Percentiles rank a stretch among this genome's conserved stretches.
Conservation (phyloP, 2,329 filamentous ascomycete genomes). For the Monilinia polystroma region DNA sequence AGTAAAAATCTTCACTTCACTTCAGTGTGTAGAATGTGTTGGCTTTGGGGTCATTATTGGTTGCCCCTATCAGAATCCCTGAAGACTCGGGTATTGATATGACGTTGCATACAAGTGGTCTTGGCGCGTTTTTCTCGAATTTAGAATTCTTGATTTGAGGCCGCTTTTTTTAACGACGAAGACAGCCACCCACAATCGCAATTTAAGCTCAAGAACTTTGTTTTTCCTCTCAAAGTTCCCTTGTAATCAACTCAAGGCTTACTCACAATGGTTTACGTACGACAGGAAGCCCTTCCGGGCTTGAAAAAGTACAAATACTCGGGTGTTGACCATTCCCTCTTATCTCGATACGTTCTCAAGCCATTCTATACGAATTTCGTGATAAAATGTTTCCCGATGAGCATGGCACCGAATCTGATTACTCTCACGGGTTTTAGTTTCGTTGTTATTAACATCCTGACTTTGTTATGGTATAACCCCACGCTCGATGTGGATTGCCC, state of each 20-base stretch:
- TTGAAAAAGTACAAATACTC: slow-evolving; percentile 96
- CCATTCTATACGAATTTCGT: slow-evolving; percentile 96
- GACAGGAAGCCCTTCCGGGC: slow-evolving; percentile 82
- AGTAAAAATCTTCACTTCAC: slow-evolving; percentile 1
- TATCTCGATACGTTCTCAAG: slow-evolving; percentile 92
- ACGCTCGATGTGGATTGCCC: slow-evolving; percentile 91
- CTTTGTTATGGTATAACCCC: slow-evolving; percentile 95
- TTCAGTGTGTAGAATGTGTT: slow-evolving; percentile 13
- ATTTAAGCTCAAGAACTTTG: slow-evolving; percentile 5
- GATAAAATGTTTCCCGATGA: slow-evolving; percentile 92
- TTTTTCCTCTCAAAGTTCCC: background rate
- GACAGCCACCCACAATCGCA: background rate
- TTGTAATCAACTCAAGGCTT: background rate
- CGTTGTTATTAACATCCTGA: slow-evolving; percentile 84
- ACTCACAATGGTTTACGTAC: slow-evolving; percentile 84
- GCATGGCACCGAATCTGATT: slow-evolving; percentile 87
- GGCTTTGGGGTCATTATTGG: background rate
- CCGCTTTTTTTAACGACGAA: slow-evolving; percentile 1
- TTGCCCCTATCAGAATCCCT: slow-evolving; percentile 20
- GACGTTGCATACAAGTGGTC: slow-evolving; percentile 21
- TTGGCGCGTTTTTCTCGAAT: slow-evolving; percentile 27
- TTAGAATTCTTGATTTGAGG: slow-evolving; percentile 17
- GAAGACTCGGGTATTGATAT: slow-evolving; percentile 21
- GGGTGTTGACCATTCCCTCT: slow-evolving; percentile 82
- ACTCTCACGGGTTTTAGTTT: slow-evolving; percentile 90